Conservation (phyloP, 192 early-diverging fungal genomes). For the Coemansia sp. region DNA sequence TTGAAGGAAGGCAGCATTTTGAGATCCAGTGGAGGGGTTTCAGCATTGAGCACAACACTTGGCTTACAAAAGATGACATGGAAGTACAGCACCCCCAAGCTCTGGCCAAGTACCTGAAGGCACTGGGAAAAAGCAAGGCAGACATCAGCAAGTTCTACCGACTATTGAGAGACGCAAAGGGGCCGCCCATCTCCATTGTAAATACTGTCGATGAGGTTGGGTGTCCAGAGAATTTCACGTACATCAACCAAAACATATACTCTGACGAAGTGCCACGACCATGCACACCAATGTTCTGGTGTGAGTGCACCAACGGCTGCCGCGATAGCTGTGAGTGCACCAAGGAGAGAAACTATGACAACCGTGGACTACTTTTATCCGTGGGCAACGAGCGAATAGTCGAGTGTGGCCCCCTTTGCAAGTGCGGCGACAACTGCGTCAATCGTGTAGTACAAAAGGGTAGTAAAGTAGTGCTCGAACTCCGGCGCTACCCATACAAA, state of each 20-base stretch:
- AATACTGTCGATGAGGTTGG: conserved; percentile 43
- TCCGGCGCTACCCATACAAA: conserved; percentile 38
- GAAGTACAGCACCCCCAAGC: not conserved
- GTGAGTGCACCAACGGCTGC: conserved; percentile 33
- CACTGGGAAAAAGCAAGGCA: conserved; percentile 17
- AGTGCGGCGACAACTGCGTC: conserved; percentile 29
- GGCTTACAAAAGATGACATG: not conserved
- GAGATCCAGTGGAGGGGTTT: not conserved
- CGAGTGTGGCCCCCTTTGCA: conserved; percentile 46
- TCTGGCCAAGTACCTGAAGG: conserved; percentile 8
- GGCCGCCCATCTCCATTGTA: conserved; percentile 16
- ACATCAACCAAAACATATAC: conserved; percentile 40
- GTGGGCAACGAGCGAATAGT: conserved; percentile 11
- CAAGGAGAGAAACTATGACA: conserved; percentile 32
- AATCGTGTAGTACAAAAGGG: conserved; percentile 50
- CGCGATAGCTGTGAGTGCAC: conserved; percentile 22
- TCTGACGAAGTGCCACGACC: conserved; percentile 45
- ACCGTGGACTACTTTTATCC: conserved; percentile 21
- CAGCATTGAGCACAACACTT: not conserved
- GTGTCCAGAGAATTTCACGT: conserved; percentile 32
- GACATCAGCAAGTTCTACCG: conserved; percentile 31
- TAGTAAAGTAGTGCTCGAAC: conserved; percentile 25
- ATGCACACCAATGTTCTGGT: conserved; percentile 31
- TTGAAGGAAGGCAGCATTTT: not conserved
- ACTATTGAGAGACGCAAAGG: conserved; percentile 19